These are phyloP conservation scores for Crithidia sp. DNA, from an alignment of 208 protist species.

Conservation along the genomic window DNA sequence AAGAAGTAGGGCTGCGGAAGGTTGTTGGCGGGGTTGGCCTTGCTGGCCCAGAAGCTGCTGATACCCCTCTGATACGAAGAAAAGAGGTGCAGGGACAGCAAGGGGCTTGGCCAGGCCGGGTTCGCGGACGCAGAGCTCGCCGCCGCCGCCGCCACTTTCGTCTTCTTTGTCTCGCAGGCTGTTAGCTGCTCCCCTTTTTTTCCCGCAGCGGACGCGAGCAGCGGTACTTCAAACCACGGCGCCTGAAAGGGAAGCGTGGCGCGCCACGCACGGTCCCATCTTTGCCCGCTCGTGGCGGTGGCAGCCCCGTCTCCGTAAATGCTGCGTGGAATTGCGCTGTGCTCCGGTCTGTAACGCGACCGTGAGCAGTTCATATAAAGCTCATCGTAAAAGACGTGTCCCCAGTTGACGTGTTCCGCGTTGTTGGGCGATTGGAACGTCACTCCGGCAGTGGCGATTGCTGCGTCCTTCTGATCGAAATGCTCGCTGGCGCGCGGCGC, in stretches of 20 bases:
- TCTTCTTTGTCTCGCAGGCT: too few species aligned
- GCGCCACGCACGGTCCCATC: neutral
- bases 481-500: neutral
- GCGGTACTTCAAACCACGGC: constrained; percentile 7
- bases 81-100: neutral
- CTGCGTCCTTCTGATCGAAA: neutral
- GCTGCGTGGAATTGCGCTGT: neutral
- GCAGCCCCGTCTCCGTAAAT: too few species aligned
- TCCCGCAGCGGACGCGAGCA: neutral
- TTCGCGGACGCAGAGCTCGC: neutral
- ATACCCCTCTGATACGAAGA: neutral
- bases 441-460: neutral
- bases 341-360: neutral
- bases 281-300: neutral
- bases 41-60: constrained; percentile 24
- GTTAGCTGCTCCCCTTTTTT: too few species aligned
- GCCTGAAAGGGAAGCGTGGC: neutral
- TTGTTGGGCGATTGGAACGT: neutral
- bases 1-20: constrained; percentile 32
- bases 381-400: constrained; percentile 16
- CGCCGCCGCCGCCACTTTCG: too few species aligned
- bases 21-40: neutral
- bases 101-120: constrained; percentile 4
- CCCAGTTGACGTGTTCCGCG: neutral
- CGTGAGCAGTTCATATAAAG: neutral